Evolutionary conservation across 1,139 yeast species (phyloP), one percentile per base, ranked within the genome.

Genomic region (Yamadazyma mexicana): DNA sequence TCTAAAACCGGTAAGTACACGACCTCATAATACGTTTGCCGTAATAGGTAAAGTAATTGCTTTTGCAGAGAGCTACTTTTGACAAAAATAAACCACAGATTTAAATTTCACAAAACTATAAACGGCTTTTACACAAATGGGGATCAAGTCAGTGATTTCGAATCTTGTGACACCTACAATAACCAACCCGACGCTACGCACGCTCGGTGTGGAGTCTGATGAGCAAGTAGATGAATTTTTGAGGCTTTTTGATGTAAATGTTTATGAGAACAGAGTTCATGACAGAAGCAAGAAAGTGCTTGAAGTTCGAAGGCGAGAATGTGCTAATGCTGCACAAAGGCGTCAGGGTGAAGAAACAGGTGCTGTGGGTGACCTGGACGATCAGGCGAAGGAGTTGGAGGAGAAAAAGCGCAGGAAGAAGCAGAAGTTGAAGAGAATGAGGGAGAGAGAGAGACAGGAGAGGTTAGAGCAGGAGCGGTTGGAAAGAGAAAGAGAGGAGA

Each of bases 151-250:
- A 9, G 38, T 47, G 2, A 34, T 48, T 12, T 35, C 27, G 5
- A 41, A 32, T 20, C 34, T 46, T n/a, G 49, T 48, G n/a, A 48
- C 49, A 11, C 51, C 51, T 4, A 46, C 48, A 8, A 37, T 48
- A 8, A 46, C 51, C 15, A 48, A 48, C 25, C 51, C 50, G 1
- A 34, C n/a, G n/a, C n/a, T n/a, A n/a, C n/a, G 35, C 11, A 22
- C 42, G 10, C 33, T 16, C 23, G 34, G 11, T 11, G 5, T 31
- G 24, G 33, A 41, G n/a, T 35, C 26, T 2, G 27, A 33, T 17
- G 26, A 31, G 17, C 39, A 37, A 11, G 24, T 39, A 6, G 41
- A 32, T 11, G 25, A 24, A 28, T 39, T 39, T 35, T 17, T 42
- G 12, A 9, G 35, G 22, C 20, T 20, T 6, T 43, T 34, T 30